Evolutionary conservation across 805 yeast genomes (phyloP), one percentile per base, ranked within the genome.

Genomic region (Schizosaccharomyces lindneri): DNA sequence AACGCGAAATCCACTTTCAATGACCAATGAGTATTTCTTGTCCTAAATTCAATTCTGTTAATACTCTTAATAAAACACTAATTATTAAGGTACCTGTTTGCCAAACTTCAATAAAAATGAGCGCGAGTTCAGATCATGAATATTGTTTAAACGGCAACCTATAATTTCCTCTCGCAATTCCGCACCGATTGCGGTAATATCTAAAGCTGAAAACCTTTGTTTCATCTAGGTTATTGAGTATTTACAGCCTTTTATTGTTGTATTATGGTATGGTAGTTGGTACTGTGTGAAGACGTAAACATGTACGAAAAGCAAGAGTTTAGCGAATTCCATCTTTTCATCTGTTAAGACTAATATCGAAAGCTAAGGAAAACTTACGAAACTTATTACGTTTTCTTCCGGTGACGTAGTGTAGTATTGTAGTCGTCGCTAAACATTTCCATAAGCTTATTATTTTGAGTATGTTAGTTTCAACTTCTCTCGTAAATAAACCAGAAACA

Each of bases 201-300:
- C 97, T 63, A 90, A 74, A 1, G 95, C 83, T 5, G 89, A 83
- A 62, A 88, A 79, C 73, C 97, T 78, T 77, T 90, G 97, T 82
- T 89, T 57, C 60, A 57, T 57, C 32, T 46, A 46, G 9, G 15
- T 11, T 36, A 36, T 36, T 13, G 41, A 7, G 51, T 46, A 9
- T 46, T 19, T 46, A 46, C 21, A 21, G 27, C 51, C 51, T 46
- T 3, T 2, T 36, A 11, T 5, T 36, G 4, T 13, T 36, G 41
- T 36, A 36, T 36, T 6, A 9, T 36, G 41, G 41, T 13, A 36
- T 9, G 9, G 41, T 36, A 36, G 27, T 46, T 19, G 51, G 51
- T 24, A 19, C 21, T 46, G 27, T n/a, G 1, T 46, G n/a, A 46
- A 24, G 27, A 46, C 27, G 51, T 46, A 46, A 46, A 46, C 51